These are phyloP conservation scores for Trypanosoma platydactyli DNA, from an alignment of 208 protist species.

Conservation along the genomic window DNA sequence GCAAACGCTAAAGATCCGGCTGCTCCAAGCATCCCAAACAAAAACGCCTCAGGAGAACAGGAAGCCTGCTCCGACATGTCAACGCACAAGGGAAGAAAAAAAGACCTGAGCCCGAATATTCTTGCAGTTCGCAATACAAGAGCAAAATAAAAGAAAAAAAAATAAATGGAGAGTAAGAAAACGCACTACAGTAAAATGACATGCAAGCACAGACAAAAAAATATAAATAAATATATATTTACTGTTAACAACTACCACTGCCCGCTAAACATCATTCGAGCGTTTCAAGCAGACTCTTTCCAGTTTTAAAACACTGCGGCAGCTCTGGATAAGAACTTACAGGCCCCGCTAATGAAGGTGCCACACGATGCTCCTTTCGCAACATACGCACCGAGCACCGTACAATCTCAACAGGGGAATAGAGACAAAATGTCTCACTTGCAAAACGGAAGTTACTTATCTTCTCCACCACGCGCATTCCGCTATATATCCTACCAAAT, in stretches of 20 bases:
- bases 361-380: slow-evolving; percentile 13
- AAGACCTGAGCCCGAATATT: neutral
- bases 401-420: slow-evolving; percentile 36
- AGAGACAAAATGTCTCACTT: slow-evolving; percentile 32
- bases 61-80: slow-evolving; percentile 28
- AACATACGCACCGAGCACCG: slow-evolving; percentile 29
- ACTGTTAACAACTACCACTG: no score
- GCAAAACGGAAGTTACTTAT: slow-evolving; percentile 40
- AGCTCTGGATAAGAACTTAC: neutral
- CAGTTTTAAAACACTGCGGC: neutral
- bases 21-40: slow-evolving; percentile 96
- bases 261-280: neutral
- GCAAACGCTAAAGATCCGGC: slow-evolving; percentile 83
- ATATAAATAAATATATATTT: neutral
- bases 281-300: neutral
- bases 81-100: slow-evolving; percentile 1
- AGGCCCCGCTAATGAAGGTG: slow-evolving; percentile 35
- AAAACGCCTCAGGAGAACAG: slow-evolving; percentile 65
- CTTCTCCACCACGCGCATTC: slow-evolving; percentile 40
- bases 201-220: neutral
- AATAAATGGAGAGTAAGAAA: neutral
- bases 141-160: no score
- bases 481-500: slow-evolving; percentile 61
- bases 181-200: neutral
- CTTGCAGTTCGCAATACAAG: no score